These are phyloP conservation scores for Mimosa bimucronata DNA, from an alignment of 306 rosid species.

Conservation along the genomic window DNA sequence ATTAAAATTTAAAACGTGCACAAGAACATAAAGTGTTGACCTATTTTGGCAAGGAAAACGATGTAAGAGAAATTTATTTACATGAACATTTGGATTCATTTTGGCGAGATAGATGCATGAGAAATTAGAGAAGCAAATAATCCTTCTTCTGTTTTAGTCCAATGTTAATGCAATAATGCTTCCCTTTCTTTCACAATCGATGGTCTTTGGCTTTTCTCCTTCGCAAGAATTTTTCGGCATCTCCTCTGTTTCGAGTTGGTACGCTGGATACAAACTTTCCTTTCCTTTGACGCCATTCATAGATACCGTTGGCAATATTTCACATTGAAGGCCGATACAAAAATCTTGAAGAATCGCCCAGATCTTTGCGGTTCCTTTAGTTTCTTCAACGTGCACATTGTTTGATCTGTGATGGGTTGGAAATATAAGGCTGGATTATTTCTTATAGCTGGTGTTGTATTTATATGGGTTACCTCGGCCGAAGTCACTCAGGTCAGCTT, in stretches of 20 bases:
- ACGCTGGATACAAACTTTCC: conserved; percentile 26
- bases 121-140: not conserved
- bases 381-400: conserved; percentile 43
- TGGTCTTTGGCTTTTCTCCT: conserved; percentile 11
- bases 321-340: conserved; percentile 35
- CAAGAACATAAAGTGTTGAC: not conserved
- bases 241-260: conserved; percentile 9
- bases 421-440: conserved; percentile 82
- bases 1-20: not conserved
- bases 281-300: conserved; percentile 38
- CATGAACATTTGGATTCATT: not conserved
- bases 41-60: not conserved
- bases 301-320: conserved; percentile 29
- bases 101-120: not conserved
- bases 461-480: conserved; percentile 95
- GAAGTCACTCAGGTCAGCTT: conserved; percentile 91
- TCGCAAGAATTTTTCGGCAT: conserved; percentile 30
- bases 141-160: not conserved
- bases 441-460: conserved; percentile 78
- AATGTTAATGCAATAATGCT: conserved; percentile 20
- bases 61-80: not conserved
- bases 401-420: conserved; percentile 65
- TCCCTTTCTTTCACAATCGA: conserved; percentile 36
- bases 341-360: conserved; percentile 39
- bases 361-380: conserved; percentile 45